These are phyloP conservation scores for Lodderomyces theae DNA, from an alignment of 1,139 yeast genomes.

Conservation along the genomic window DNA sequence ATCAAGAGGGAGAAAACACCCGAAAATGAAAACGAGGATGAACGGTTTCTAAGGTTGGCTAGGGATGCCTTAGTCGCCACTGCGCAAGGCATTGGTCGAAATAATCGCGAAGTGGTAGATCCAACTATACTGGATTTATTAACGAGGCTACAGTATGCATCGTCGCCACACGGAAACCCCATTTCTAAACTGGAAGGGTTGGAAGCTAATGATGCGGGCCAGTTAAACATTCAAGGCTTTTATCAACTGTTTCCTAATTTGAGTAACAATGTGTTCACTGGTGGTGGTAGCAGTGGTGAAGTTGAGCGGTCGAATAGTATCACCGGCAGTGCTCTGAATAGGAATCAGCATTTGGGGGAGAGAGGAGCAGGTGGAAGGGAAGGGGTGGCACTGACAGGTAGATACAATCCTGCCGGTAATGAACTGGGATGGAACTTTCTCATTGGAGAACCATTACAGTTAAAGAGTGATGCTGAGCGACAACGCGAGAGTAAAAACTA, in stretches of 20 bases:
- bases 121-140: slow-evolving; percentile 55
- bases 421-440: slow-evolving; percentile 38
- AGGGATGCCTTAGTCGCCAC: slow-evolving; percentile 49
- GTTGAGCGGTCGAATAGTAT: neutral
- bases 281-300: neutral
- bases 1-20: slow-evolving; percentile 6
- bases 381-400: neutral
- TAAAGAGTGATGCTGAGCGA: slow-evolving; percentile 10
- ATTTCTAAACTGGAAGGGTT: slow-evolving; percentile 34
- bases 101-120: slow-evolving; percentile 33
- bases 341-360: no score
- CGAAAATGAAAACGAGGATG: slow-evolving; percentile 31
- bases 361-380: no score
- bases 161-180: slow-evolving; percentile 54
- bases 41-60: slow-evolving; percentile 40
- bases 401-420: slow-evolving; percentile 16
- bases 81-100: slow-evolving; percentile 31
- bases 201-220: slow-evolving; percentile 42
- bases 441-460: slow-evolving; percentile 26
- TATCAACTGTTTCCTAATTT: slow-evolving; percentile 44
- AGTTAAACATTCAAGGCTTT: slow-evolving; percentile 43
- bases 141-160: slow-evolving; percentile 50
- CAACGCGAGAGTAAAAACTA: neutral
- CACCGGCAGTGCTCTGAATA: neutral
- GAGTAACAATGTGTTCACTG: slow-evolving; percentile 37